These are phyloP conservation scores for Phytomonas serpens DNA, from an alignment of 208 protist genomes.

Conservation along the genomic window DNA sequence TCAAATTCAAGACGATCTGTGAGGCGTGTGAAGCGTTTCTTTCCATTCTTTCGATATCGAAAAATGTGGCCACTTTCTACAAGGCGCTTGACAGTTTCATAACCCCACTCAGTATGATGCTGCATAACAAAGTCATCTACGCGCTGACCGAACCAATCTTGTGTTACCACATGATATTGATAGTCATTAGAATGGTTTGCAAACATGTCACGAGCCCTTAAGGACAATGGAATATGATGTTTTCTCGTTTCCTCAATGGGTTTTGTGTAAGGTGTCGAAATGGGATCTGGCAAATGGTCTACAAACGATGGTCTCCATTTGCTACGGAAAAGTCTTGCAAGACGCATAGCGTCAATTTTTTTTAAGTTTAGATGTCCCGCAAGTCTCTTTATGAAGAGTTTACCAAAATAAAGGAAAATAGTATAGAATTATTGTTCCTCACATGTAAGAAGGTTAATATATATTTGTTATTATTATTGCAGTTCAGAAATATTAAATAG, in stretches of 20 bases:
- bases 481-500: neutral
- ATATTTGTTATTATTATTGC: neutral
- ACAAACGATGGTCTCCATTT: constrained; percentile 22
- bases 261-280: constrained; percentile 1
- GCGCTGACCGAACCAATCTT: constrained; percentile 83
- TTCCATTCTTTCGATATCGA: constrained; percentile 81
- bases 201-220: constrained; percentile 59
- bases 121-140: constrained; percentile 78
- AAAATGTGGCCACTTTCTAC: constrained; percentile 87
- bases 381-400: neutral
- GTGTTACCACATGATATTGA: constrained; percentile 81
- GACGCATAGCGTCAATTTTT: constrained; percentile 13
- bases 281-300: constrained; percentile 15
- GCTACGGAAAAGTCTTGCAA: constrained; percentile 10
- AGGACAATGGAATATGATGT: constrained; percentile 55
- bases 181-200: constrained; percentile 40
- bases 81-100: constrained; percentile 66
- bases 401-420: neutral
- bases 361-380: neutral
- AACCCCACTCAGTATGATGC: constrained; percentile 82
- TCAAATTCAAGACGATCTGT: constrained; percentile 86
- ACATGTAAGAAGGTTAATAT: neutral
- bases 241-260: constrained; percentile 38
- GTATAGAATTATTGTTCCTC: neutral
- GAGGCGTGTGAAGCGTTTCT: constrained; percentile 75